These are phyloP conservation scores for Moesziomyces sp. DNA, from an alignment of 1,284 basidiomycete genomes.

Conservation along the genomic window DNA sequence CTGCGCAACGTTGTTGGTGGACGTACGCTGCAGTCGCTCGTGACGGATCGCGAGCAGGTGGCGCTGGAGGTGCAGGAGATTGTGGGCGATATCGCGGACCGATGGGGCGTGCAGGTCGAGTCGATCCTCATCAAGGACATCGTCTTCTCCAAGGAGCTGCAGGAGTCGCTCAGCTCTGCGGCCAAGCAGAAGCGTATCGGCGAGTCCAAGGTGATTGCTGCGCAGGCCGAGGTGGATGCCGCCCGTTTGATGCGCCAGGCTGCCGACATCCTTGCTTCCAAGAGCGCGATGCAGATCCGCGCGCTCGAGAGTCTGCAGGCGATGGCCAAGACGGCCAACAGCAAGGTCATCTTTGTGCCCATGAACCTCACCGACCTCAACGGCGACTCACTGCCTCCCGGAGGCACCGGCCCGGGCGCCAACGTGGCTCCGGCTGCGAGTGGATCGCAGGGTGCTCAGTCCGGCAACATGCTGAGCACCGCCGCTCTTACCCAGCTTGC, in stretches of 20 bases:
- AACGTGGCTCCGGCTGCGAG: slow-evolving; percentile 5
- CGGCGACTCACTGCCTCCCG: slow-evolving; percentile 18
- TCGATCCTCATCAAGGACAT: slow-evolving; percentile 86
- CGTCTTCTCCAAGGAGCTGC: slow-evolving; percentile 90
- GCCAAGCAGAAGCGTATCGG: slow-evolving; percentile 93
- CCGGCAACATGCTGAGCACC: slow-evolving; percentile 29
- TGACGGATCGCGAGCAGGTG: slow-evolving; percentile 89
- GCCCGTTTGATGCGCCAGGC: slow-evolving; percentile 88
- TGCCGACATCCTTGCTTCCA: slow-evolving; percentile 71
- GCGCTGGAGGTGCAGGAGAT: slow-evolving; percentile 96
- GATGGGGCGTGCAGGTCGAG: slow-evolving; percentile 96
- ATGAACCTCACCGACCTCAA: slow-evolving; percentile 71
- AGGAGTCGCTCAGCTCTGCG: slow-evolving; percentile 88
- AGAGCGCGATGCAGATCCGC: slow-evolving; percentile 96
- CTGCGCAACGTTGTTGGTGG: slow-evolving; percentile 93
- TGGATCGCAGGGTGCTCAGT: slow-evolving; percentile 5
- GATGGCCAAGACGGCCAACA: slow-evolving; percentile 78
- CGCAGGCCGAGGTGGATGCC: slow-evolving; percentile 92
- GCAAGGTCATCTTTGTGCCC: slow-evolving; percentile 93
- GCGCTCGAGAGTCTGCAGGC: slow-evolving; percentile 87
- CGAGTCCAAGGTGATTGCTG: slow-evolving; percentile 95
- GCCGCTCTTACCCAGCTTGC: slow-evolving; percentile 39
- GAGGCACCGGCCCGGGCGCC: slow-evolving; percentile 10
- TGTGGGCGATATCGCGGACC: slow-evolving; percentile 71
- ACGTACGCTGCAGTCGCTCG: slow-evolving; percentile 72